Percentiles rank a stretch among this genome's conserved stretches.
Conservation (phyloP, 495 filamentous ascomycete genomes). For the Cryomyces minteri region DNA sequence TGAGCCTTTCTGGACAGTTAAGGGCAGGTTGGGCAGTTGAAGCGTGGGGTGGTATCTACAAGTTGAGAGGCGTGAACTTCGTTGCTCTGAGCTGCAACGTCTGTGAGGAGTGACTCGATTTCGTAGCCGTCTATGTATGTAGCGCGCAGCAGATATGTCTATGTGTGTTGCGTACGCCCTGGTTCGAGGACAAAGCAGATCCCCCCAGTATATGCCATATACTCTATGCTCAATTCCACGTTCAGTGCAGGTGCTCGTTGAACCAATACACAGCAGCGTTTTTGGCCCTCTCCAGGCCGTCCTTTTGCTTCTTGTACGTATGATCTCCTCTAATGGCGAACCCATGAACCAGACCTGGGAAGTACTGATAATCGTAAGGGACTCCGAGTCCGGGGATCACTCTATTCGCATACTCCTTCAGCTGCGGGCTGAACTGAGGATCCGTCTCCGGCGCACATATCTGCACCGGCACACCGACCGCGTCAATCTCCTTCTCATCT, state of each 20-base stretch:
- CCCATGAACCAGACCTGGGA: slow-evolving; percentile 33
- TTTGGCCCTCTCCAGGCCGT: slow-evolving; percentile 30
- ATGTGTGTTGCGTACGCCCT: too few species aligned
- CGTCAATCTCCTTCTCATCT: slow-evolving; percentile 30
- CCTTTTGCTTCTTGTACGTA: slow-evolving; percentile 22
- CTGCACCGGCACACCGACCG: slow-evolving; percentile 34
- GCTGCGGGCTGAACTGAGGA: slow-evolving; percentile 25
- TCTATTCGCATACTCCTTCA: slow-evolving; percentile 28
- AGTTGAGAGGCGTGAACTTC: too few species aligned
- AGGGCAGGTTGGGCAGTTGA: too few species aligned
- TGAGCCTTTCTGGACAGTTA: too few species aligned
- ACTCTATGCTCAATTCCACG: background rate
- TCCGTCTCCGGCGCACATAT: slow-evolving; percentile 40
- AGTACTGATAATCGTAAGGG: slow-evolving; percentile 38
- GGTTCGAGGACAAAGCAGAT: too few species aligned
- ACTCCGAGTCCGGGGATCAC: slow-evolving; percentile 25
- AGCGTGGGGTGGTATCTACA: too few species aligned
- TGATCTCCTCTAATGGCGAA: slow-evolving; percentile 28
- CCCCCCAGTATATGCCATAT: too few species aligned
- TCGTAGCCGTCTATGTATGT: too few species aligned
- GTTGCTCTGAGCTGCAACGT: too few species aligned
- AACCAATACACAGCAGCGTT: slow-evolving; percentile 9
- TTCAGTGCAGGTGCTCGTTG: background rate
- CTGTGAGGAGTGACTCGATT: too few species aligned
- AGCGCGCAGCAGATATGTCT: too few species aligned